Evolutionary conservation across 495 filamentous ascomycete genomes (phyloP), one percentile per base, ranked within the genome.

Genomic region (Gamarada debralockiae): DNA sequence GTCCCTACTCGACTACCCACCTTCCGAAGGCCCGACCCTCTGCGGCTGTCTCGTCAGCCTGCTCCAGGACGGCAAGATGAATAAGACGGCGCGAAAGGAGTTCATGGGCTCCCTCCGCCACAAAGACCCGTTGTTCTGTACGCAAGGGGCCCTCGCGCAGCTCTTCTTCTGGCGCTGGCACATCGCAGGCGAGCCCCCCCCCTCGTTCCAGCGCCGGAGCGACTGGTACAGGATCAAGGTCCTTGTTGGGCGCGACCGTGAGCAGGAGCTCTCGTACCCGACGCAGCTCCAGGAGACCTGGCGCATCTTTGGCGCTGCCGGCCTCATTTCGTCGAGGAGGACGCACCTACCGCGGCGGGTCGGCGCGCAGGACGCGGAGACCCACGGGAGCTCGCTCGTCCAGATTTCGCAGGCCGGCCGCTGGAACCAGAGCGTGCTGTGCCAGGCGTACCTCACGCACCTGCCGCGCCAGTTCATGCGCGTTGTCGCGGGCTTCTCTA

Each of bases 351-450:
- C 22, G 31, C 22, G 15, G 23, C 8, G 29, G 44, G 18, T 31
- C 8, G 31, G 31, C 8, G 31, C 31, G 31, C 31, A 34, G 31
- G 31, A 34, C n/a, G 31, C 31, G 8, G 10, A 47, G 44, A 47
- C 7, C 8, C 22, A 47, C 15, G 22, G 31, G 8, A 34, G 8
- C 31, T 47, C 22, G 1, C 44, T 47, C 3, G 22, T 12, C 22
- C 44, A 47, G 44, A 47, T 47, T 24, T 47, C 15, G 2, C 6
- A 47, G 7, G 44, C 44, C 7, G 23, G 23, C 7, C 22, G 22
- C 44, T 47, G 22, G 25, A 47, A 47, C 44, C 24, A 47, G 44
- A 47, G 44, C 23, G 23, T 47, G 1, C 44, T 47, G 1, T 47
- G 22, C 22, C 22, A 47, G 6, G 44, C 23, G 0, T 47, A 47